Conservation (phyloP, 2,329 filamentous ascomycete genomes). For the Trichophyton rubrum region DNA sequence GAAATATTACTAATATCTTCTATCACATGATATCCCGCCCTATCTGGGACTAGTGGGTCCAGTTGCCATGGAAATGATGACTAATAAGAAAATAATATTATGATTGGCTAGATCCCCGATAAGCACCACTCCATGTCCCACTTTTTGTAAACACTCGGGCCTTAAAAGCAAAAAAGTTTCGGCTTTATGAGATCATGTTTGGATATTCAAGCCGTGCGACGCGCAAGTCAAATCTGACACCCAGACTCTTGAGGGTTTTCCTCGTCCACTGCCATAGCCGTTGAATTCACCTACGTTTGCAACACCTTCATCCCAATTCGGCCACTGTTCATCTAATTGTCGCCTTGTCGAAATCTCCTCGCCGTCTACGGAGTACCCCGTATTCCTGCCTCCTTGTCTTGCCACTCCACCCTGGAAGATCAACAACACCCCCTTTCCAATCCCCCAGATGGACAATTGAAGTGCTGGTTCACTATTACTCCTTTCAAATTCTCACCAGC, state of each 20-base stretch:
- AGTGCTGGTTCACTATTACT: neutral
- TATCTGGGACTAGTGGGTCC: neutral
- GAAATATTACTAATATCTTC: neutral
- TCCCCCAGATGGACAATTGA: neutral
- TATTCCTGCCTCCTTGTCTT: neutral
- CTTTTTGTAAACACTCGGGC: neutral
- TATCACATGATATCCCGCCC: neutral
- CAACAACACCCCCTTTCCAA: neutral
- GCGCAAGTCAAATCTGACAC: neutral
- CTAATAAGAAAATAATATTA: neutral
- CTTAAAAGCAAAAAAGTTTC: neutral
- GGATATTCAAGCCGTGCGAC: neutral
- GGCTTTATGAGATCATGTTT: neutral
- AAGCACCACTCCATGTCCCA: neutral
- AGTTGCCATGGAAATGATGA: slow-evolving; percentile 1
- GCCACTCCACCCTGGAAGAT: neutral
- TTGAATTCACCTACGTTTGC: neutral
- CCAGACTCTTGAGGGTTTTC: neutral
- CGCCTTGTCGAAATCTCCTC: neutral
- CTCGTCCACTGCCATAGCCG: neutral
- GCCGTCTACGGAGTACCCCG: neutral
- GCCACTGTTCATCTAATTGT: neutral
- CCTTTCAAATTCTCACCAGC: neutral
- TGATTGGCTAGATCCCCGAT: neutral
- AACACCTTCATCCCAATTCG: neutral